Evolutionary conservation across 148 eudicot species (phyloP), one percentile per base, ranked within the genome.

Genomic region (Fallopia convolvulus): DNA sequence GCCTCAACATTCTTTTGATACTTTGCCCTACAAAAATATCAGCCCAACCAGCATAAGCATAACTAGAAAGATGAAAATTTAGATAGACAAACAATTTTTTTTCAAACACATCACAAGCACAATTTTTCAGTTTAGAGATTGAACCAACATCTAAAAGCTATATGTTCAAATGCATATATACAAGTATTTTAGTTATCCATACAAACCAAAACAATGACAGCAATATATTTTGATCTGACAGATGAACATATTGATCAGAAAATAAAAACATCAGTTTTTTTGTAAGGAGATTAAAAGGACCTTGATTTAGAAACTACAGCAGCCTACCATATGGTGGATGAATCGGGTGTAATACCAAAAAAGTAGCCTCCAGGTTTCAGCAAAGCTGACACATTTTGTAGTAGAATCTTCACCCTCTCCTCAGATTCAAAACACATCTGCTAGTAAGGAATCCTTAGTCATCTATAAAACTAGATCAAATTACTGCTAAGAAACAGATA

Each of bases 1-100:
- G 98, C 99, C 88, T 95, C 99, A 71, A 95, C 97, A 83, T 90
- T 93, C 80, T 95, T 95, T 87, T 95, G 99, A 82, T 93, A 95
- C 83, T 95, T 95, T 61, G 98, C 97, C 99, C 99, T 95, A 80
- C 39, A 17, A 65, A 65, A 32, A 33, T 12, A 65, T 5, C 20
- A 68, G 21, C 3, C 20, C 39, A 6, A 7, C 20, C 46, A 68
- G 72, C n/a, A 66, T 33, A 66, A 32, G n/a, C 72, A 33, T 32
- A 39, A 15, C 10, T 36, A 39, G 7, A 46, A 68, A 68, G 44
- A 68, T 36, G 20, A 33, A 33, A 36, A 13, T 5, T n/a, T n/a
- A 55, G 61, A 55, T 6, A 55, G 23, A 5, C 61, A 55, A 18
- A n/a, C 23, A 55, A 55, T 4, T 60, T 7, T n/a, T 58, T 2